phyloP scores from a whole-genome alignment of 2,329 filamentous ascomycete species.

The Aspergillus quadrilineatus region DNA sequence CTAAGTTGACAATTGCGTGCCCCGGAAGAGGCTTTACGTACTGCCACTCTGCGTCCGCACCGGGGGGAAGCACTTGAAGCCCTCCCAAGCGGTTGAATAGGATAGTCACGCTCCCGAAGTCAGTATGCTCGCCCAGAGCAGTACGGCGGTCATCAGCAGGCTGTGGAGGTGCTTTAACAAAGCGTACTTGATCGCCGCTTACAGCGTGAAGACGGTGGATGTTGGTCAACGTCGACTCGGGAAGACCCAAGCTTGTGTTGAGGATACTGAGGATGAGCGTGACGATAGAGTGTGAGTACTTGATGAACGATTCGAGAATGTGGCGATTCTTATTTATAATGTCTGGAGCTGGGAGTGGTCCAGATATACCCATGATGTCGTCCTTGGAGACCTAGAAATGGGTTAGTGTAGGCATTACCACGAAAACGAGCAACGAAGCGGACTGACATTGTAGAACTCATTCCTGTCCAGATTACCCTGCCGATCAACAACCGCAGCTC shows the following conservation, averaged over 20 bases:
- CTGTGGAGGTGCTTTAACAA: conserved; percentile 52
- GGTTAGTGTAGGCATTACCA: not conserved
- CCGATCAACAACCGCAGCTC: conserved; percentile 48
- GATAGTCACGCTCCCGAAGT: conserved; percentile 57
- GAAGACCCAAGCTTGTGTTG: conserved; percentile 46
- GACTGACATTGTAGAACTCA: conserved; percentile 56
- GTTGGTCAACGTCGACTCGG: conserved; percentile 42
- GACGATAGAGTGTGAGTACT: conserved; percentile 47
- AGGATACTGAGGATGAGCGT: conserved; percentile 46
- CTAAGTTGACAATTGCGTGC: conserved; percentile 47
- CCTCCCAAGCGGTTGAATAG: conserved; percentile 59
- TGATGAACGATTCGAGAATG: conserved; percentile 47
- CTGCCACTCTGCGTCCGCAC: conserved; percentile 46
- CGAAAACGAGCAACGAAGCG: not conserved
- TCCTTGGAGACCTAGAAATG: conserved; percentile 51
- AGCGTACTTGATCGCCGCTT: conserved; percentile 57
- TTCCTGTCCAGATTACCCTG: conserved; percentile 52
- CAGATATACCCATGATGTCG: conserved; percentile 46
- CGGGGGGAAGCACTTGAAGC: conserved; percentile 52
- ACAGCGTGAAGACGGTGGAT: conserved; percentile 45
- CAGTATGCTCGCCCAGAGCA: conserved; percentile 55
- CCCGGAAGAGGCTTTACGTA: conserved; percentile 54
- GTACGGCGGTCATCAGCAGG: conserved; percentile 42
- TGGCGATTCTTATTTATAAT: conserved; percentile 39
- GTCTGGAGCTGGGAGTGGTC: conserved; percentile 44